Evolutionary conservation across 306 rosid species (phyloP), one percentile per base, ranked within the genome.

Genomic region (Acmispon strigosus): DNA sequence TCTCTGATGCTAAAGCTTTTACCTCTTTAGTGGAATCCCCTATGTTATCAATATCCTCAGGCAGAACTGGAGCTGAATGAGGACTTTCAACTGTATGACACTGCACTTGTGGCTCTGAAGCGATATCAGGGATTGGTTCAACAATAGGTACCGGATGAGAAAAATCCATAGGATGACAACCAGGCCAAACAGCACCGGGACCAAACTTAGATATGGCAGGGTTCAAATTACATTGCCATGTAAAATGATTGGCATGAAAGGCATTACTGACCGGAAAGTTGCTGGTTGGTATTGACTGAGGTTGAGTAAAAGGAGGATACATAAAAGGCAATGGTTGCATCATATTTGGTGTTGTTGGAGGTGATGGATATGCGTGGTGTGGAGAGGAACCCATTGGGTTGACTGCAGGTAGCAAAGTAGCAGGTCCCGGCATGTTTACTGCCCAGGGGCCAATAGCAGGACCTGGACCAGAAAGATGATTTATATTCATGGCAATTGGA

Each of bases 321-420:
- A 95, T 76, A 63, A 86, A 95, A 54, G 97, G 91, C 83, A 95
- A 57, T 50, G 97, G 88, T 32, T 91, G 99, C 18, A 95, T 86
- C 92, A 95, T 86, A 83, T 85, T 92, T 18, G 99, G 99, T 14
- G 97, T 91, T 18, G 90, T 73, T 57, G 97, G 97, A 69, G 97
- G 97, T 49, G 99, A 91, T 45, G 91, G 96, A 79, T 83, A 95
- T 24, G 81, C 85, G 56, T 89, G 97, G 77, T 91, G 99, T 53
- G 97, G 92, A 72, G 99, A 87, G 48, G 98, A 86, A 85, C 92
- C 84, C 84, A 90, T 77, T 58, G 92, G 92, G 78, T 53, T 79
- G 69, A 81, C 89, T 16, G 90, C 16, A 8, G 89, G 77, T 65
- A 91, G 57, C 62, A 87, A 79, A 58, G 86, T 73, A 50, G 83